phyloP scores from a whole-genome alignment of 2,329 filamentous ascomycete species.

The Aspergillus transmontanensis region DNA sequence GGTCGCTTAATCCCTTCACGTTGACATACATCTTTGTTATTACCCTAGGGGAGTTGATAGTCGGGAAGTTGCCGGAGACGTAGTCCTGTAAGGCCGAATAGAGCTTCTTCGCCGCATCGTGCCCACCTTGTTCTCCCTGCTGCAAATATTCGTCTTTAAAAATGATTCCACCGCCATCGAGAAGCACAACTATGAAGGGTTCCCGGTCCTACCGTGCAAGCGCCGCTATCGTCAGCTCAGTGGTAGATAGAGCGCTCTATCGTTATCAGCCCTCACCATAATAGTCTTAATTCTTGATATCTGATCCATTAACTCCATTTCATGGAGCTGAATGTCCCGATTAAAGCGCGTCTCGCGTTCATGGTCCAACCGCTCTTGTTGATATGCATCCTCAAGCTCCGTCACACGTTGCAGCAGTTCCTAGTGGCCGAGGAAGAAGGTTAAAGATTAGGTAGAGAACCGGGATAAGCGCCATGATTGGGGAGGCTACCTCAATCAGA shows the following conservation, averaged over 20 bases:
- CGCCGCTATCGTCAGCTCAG: slow-evolving; percentile 14
- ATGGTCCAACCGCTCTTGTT: slow-evolving; percentile 49
- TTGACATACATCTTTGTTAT: slow-evolving; percentile 58
- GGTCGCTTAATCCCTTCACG: slow-evolving; percentile 53
- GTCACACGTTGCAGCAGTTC: slow-evolving; percentile 49
- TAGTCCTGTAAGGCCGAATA: slow-evolving; percentile 47
- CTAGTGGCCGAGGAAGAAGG: slow-evolving; percentile 29
- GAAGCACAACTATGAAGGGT: slow-evolving; percentile 56
- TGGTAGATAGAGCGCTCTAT: background rate
- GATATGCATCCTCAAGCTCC: slow-evolving; percentile 47
- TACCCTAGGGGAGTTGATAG: slow-evolving; percentile 51
- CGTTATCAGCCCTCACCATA: slow-evolving; percentile 39
- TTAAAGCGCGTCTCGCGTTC: slow-evolving; percentile 52
- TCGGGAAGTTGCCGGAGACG: slow-evolving; percentile 43
- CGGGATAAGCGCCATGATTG: background rate
- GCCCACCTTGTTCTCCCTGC: slow-evolving; percentile 56
- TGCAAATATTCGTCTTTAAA: slow-evolving; percentile 55
- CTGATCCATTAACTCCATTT: slow-evolving; percentile 51
- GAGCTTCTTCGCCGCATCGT: slow-evolving; percentile 55
- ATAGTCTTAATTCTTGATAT: slow-evolving; percentile 47
- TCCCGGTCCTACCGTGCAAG: slow-evolving; percentile 49
- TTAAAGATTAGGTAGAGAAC: slow-evolving; percentile 10
- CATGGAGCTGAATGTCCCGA: slow-evolving; percentile 50
- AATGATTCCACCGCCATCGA: slow-evolving; percentile 60
- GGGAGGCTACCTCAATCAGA: slow-evolving; percentile 48